Base-by-base conservation (phyloP, 768 basidiomycete genomes). In the Macrolepiota fuliginosa region DNA sequence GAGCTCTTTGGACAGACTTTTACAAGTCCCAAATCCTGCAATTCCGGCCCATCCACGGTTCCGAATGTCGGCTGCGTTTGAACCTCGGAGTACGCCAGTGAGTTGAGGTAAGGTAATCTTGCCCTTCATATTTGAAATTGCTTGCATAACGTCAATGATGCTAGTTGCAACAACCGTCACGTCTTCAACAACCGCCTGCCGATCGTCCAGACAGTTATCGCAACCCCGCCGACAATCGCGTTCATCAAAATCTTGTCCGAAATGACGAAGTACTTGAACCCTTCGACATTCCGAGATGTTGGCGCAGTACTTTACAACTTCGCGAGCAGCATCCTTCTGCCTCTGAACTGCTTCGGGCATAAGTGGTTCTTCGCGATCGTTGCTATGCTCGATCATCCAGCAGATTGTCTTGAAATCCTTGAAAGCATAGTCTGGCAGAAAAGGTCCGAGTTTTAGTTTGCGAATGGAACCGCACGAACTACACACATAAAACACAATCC, bases 251-350 rank as follows among this genome's bases (percentile, higher is more conserved):
- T 77, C 76, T 71, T 99, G 92, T 63, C 85, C 87, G 67, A 97
- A 98, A 72, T 92, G 92, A n/a, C 83, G 81, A 17, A 99, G 83
- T n/a, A 98, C 78, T 66, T 93, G 91, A 4, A 84, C 80, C 2
- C 97, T 89, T 13, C 97, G 88, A 68, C 97, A 99, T 65, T 91
- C 90, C 27, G 88, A 84, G 54, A 85, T 81, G 72, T 97, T 94
- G 61, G 75, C 70, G 72, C 92, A 95, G 74, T 88, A 99, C 61
- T 84, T 77, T n/a, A 88, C 80, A 54, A 99, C 92, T 13, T 82
- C 82, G 2, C 79, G 76, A 35, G 90, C 79, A 11, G 86, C 88
- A 1, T 81, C 81, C 56, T 81, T 77, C 69, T 92, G 90, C 15
- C 90, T 83, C 57, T 86, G 76, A 63, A 88, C 86, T 56, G 91